Conservation (phyloP, 352 stramenopile species). For the Phytopythium aichiense region DNA sequence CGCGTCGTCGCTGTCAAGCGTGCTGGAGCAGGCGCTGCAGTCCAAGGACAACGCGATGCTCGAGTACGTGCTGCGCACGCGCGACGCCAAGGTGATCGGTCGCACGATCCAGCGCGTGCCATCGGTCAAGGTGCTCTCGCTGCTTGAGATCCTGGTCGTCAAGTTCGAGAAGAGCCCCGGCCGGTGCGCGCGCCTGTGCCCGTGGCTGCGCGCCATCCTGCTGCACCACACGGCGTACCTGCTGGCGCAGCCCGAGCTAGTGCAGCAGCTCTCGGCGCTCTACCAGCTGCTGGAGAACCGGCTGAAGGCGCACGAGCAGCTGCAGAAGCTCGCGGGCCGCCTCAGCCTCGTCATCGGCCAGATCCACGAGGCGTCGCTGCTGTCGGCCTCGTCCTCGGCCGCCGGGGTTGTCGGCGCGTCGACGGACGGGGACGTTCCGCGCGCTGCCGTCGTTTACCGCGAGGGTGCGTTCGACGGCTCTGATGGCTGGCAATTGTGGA, state of each 20-base stretch:
- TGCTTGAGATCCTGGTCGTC: constrained; percentile 75
- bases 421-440: constrained; percentile 37
- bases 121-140: constrained; percentile 65
- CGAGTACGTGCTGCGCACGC: constrained; percentile 77
- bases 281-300: constrained; percentile 85
- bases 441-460: constrained; percentile 60
- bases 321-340: constrained; percentile 81
- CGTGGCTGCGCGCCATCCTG: constrained; percentile 79
- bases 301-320: constrained; percentile 73
- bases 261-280: constrained; percentile 72
- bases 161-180: constrained; percentile 81
- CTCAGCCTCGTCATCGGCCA: constrained; percentile 80
- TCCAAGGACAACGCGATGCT: constrained; percentile 85
- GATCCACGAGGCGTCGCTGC: constrained; percentile 54
- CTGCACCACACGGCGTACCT: constrained; percentile 85
- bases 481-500: background rate
- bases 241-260: constrained; percentile 78
- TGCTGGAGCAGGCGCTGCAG: constrained; percentile 82
- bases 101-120: constrained; percentile 76
- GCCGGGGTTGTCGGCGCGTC: constrained; percentile 17
- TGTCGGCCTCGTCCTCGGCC: constrained; percentile 11
- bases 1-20: constrained; percentile 74
- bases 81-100: constrained; percentile 68
- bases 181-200: constrained; percentile 73
- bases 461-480: constrained; percentile 26